Percentiles rank a stretch among this genome's conserved stretches.
Conservation (phyloP, 2,329 filamentous ascomycete species). For the Botrytis porri region DNA sequence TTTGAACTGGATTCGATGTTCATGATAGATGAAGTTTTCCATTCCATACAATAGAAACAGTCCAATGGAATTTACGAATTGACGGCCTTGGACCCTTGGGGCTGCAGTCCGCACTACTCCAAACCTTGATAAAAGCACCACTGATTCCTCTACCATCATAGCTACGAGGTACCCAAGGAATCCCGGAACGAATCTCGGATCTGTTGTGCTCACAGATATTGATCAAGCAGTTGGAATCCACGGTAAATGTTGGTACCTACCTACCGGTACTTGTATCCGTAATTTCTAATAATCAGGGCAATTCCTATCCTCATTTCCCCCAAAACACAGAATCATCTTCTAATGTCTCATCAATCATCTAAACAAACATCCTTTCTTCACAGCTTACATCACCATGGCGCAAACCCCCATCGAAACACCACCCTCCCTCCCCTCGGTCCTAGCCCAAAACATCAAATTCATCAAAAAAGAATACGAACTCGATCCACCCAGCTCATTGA, state of each 20-base stretch:
- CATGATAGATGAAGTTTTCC: not conserved
- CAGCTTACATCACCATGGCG: not conserved
- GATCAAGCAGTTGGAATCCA: not conserved
- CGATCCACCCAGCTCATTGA: not conserved
- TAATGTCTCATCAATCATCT: too few species aligned
- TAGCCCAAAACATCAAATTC: not conserved
- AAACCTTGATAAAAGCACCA: not conserved
- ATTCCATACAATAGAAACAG: not conserved
- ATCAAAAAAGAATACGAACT: not conserved
- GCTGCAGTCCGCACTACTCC: not conserved
- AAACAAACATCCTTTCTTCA: not conserved
- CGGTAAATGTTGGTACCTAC: not conserved
- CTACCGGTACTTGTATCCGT: not conserved
- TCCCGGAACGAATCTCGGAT: not conserved
- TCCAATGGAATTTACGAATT: not conserved
- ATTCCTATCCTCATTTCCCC: not conserved
- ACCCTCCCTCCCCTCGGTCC: not conserved
- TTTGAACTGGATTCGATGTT: not conserved
- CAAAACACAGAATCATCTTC: too few species aligned
- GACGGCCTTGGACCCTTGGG: not conserved
- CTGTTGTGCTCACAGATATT: not conserved
- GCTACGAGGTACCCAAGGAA: not conserved
- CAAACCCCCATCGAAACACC: not conserved
- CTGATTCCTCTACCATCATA: not conserved
- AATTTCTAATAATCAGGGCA: not conserved